Base-by-base conservation (phyloP, 257 asterid species). In the Oldenlandia corymbosa region DNA sequence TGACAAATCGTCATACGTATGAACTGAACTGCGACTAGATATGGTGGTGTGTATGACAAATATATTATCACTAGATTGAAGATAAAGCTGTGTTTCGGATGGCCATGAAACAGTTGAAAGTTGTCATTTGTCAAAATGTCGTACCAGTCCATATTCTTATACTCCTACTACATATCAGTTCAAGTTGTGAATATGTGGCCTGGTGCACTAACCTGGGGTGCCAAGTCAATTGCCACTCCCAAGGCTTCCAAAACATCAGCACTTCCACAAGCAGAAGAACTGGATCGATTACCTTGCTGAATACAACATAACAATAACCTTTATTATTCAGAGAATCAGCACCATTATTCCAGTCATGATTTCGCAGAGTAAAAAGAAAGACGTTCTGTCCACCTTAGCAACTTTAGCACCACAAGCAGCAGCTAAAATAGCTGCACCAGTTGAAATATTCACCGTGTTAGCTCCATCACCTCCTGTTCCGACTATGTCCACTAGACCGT, bases 271-370 rank as follows among this genome's bases (percentile, higher is more conserved):
- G 95, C 84, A 28, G 95, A 87, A 17, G 97, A 90, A 68, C 95
- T 90, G 16, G 95, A 90, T 43, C 95, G 81, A 34, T 78, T 87
- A 71, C 97, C 97, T 90, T 87, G 97, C 97, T 90, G 85, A 61
- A 72, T 61, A 39, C 28, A 18, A 53, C 37, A 28, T 26, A 12
- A 27, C 12, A 13, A 16, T 20, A 53, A 28, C 30, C n/a, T 2
- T 37, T 27, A 14, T 28, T 20, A 13, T 23, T 7, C 6, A 10
- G 20, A 24, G 30, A 34, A 21, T 21, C 5, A 36, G 6, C 51
- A 24, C 8, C 26, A 30, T 27, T 32, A 34, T 3, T 34, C 26
- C 49, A 45, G 34, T 21, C 27, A 10, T 3, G 48, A 31, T 21
- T 34, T 9, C 5, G 32, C 32, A 31, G 27, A 58, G 52, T 43